Percentiles rank a stretch among this genome's conserved stretches.
Conservation (phyloP, 768 basidiomycete genomes). For the Scleroderma citrinum region DNA sequence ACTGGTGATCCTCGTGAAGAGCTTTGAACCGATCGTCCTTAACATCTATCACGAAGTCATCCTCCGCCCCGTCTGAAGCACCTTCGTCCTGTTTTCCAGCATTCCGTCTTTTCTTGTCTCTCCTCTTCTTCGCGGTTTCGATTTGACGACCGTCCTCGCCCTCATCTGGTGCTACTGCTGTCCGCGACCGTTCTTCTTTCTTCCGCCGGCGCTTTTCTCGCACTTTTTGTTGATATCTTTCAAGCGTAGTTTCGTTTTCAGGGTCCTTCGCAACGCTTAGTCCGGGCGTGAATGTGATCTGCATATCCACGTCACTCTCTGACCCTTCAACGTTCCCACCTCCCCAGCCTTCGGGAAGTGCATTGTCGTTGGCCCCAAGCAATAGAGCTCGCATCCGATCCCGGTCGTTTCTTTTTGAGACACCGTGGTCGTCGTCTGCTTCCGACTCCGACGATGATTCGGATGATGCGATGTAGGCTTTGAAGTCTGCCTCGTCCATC, state of each 20-base stretch:
- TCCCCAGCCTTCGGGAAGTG: constrained; percentile 79
- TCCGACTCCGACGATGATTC: constrained; percentile 34
- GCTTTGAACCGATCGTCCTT: constrained; percentile 84
- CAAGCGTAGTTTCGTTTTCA: constrained; percentile 81
- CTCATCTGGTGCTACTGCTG: constrained; percentile 26
- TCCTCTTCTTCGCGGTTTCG: constrained; percentile 71
- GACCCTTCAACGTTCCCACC: constrained; percentile 27
- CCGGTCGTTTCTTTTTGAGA: constrained; percentile 43
- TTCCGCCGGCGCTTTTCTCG: constrained; percentile 81
- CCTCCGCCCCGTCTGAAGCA: constrained; percentile 57
- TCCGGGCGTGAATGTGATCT: constrained; percentile 92
- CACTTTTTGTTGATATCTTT: constrained; percentile 85
- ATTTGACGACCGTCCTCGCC: constrained; percentile 28
- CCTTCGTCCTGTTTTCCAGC: constrained; percentile 15
- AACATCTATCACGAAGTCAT: constrained; percentile 78
- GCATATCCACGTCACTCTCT: constrained; percentile 67
- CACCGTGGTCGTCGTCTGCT: constrained; percentile 8
- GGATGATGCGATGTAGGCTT: constrained; percentile 67
- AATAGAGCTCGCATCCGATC: constrained; percentile 73
- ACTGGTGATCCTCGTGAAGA: constrained; percentile 83
- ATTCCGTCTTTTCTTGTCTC: constrained; percentile 36
- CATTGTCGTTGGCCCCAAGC: constrained; percentile 58
- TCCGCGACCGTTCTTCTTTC: constrained; percentile 56
- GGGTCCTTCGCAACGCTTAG: constrained; percentile 50
- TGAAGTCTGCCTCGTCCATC: constrained; percentile 89